Base-by-base conservation (phyloP, 148 eudicot species). In the Suaeda aralocaspica region DNA sequence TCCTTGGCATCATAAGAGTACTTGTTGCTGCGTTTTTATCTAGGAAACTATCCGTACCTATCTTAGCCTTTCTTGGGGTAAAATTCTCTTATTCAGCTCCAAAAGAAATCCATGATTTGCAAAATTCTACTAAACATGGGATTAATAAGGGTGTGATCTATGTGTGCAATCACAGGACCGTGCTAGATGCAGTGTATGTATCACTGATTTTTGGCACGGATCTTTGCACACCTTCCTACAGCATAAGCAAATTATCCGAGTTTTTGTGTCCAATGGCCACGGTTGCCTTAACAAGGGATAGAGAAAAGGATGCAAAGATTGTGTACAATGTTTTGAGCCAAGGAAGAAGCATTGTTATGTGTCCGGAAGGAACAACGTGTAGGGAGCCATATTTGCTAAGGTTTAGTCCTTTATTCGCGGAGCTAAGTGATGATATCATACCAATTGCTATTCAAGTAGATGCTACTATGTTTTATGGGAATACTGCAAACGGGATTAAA, bases 281-380 rank as follows among this genome's bases (percentile, higher is more conserved):
- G 5, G 53, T 77, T 25, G 24, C 58, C 25, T 41, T 77, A 31
- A 77, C 79, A 6, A 49, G 79, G 9, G 44, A 71, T 33, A 46
- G 70, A 30, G 71, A 39, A 2, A 71, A 66, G 50, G 79, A 77
- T 51, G 71, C 79, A 1, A 62, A 15, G 18, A 58, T 77, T 1
- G 71, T 77, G 75, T 5, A 15, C 6, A 50, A 71, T 2, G 71
- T 61, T 39, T 66, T 77, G 18, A 71, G 53, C 42, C 41, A 66
- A 58, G 75, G 79, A 12, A 66, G 71, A 3, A 72, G 26, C n/a
- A 42, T 71, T 11, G 67, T 71, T 18, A 55, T 77, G 10, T 71
- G 79, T 62, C 79, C 79, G 0, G 79, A 77, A 30, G 79, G 79
- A 48, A 77, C 79, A 2, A 77, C 79, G 0, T 71, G 79, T 57